Conservation (phyloP, 805 yeast genomes). For the Schwanniomyces sp. region DNA sequence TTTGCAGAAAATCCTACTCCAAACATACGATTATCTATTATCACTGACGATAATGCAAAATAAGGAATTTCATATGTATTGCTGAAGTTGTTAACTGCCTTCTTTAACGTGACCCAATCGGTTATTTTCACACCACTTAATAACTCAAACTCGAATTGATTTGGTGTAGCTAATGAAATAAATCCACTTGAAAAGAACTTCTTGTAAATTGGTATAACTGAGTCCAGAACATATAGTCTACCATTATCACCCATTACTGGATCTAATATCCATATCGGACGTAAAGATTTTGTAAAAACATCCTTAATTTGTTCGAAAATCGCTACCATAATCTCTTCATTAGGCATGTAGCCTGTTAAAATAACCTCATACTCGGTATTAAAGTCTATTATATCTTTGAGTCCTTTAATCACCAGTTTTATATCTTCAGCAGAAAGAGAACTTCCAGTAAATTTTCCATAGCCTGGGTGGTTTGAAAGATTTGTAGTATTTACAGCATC, state of each 20-base stretch:
- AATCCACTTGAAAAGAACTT: constrained; percentile 41
- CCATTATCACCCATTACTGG: constrained; percentile 96
- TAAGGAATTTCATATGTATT: constrained; percentile 44
- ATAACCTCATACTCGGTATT: constrained; percentile 54
- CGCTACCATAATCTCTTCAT: constrained; percentile 51
- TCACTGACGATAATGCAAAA: constrained; percentile 61
- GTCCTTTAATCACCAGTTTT: constrained; percentile 27
- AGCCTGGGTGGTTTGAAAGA: constrained; percentile 72
- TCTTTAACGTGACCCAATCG: constrained; percentile 33
- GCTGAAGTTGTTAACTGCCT: constrained; percentile 44
- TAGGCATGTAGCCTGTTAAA: constrained; percentile 79
- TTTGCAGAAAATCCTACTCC: constrained; percentile 35
- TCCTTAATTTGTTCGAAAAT: constrained; percentile 42
- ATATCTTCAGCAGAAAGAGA: constrained; percentile 35
- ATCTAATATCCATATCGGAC: constrained; percentile 67
- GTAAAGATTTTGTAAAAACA: constrained; percentile 11
- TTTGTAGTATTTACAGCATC: constrained; percentile 65
- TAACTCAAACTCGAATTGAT: constrained; percentile 71
- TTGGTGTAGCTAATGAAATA: constrained; percentile 63
- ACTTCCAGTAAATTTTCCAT: constrained; percentile 55
- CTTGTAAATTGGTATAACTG: constrained; percentile 52
- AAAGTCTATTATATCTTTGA: constrained; percentile 34
- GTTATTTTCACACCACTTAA: constrained; percentile 48
- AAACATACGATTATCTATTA: constrained; percentile 34
- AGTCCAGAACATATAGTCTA: constrained; percentile 65